phyloP scores from a whole-genome alignment of 305 asterid genomes.

The Solanum aculeatissimum region DNA sequence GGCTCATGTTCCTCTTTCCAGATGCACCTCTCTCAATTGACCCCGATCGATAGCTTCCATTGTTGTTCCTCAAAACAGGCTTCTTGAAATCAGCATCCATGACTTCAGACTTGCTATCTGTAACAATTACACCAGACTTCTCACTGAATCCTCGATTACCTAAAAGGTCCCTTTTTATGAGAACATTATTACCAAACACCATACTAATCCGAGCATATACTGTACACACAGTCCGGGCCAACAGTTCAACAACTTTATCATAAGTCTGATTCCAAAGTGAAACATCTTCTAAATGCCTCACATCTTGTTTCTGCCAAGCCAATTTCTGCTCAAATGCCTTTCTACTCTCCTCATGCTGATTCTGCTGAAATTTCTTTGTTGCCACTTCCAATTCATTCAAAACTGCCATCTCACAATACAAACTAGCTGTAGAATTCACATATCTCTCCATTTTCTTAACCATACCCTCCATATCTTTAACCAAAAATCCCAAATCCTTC shows the following conservation, averaged over 20 bases:
- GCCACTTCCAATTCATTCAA: conserved; percentile 71
- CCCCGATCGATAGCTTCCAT: conserved; percentile 18
- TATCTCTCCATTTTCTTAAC: conserved; percentile 72
- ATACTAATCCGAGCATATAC: conserved; percentile 40
- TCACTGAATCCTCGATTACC: conserved; percentile 14
- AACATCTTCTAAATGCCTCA: conserved; percentile 70
- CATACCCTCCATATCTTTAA: conserved; percentile 89
- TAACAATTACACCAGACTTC: conserved; percentile 15
- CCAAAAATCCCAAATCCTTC: conserved; percentile 61
- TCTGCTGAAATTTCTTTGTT: conserved; percentile 71
- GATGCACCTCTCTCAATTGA: conserved; percentile 5
- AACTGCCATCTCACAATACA: conserved; percentile 69
- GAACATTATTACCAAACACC: conserved; percentile 41
- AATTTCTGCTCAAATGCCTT: conserved; percentile 77
- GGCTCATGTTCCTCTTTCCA: conserved; percentile 21
- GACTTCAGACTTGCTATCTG: neutral
- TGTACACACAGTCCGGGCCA: conserved; percentile 73
- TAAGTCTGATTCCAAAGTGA: conserved; percentile 83
- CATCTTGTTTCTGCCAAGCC: conserved; percentile 80
- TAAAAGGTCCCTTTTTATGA: conserved; percentile 8
- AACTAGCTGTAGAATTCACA: conserved; percentile 42
- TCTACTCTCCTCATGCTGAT: conserved; percentile 63
- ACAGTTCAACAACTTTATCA: conserved; percentile 68
- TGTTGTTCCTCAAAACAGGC: conserved; percentile 17
- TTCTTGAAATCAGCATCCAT: conserved; percentile 8